Evolutionary conservation across 2,329 filamentous ascomycete species (phyloP), one percentile per base, ranked within the genome.

Genomic region (Fusarium globosum): DNA sequence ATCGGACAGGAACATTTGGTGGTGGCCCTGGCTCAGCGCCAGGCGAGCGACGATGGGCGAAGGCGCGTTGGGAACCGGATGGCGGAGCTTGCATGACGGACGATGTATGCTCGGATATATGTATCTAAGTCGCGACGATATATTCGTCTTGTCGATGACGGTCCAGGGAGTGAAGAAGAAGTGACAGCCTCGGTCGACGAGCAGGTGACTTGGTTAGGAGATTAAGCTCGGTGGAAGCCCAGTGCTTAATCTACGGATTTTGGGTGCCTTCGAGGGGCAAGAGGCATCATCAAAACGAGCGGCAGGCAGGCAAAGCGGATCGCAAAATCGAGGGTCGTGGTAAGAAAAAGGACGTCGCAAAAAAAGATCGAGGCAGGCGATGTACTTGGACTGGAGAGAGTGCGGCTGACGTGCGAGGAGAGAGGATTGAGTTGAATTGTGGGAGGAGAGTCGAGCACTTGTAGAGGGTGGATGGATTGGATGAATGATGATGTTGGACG

Each of bases 1-100:
- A 84, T 64, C 89, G 86, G 61, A 84, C 81, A 63, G 88, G 86
- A 73, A 89, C 84, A 80, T 84, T 88, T 64, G 88, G 85, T 57
- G 89, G 87, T 77, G 87, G 88, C 59, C 88, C 88, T 78, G 87
- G 86, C 72, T 92, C 90, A 41, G 86, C 87, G 69, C 86, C 89
- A n/a, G 91, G 90, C 57, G 90, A 91, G 77, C 90, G 88, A 74
- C 90, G 87, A 79, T 90, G 89, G 78, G 88, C 83, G 65, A 78
- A 82, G 65, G 77, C 78, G 79, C 89, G 85, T 81, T 88, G 87
- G 64, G 88, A 86, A 21, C 84, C 69, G 18, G 76, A 72, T 43
- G 71, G 67, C 43, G 72, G 72, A 67, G 72, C 65, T 59, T 77
- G 76, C 76, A 77, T 77, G 46, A 38, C 61, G 65, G 52, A 43